Base-by-base conservation (phyloP, 2,329 filamentous ascomycete genomes). In the Lojkania enalia region DNA sequence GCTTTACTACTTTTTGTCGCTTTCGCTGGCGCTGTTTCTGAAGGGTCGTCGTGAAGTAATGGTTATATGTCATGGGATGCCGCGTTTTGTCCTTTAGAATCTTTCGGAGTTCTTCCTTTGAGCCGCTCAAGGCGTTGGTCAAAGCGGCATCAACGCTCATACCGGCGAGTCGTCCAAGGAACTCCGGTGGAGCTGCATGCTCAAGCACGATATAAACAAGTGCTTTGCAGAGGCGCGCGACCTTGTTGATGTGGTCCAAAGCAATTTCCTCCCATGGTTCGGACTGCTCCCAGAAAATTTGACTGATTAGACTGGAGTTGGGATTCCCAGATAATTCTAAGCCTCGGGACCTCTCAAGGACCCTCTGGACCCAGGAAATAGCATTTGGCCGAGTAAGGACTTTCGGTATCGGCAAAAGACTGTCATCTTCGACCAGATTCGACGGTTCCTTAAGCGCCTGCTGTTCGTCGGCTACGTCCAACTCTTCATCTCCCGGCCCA, bases 201-300 rank as follows among this genome's bases (percentile, higher is more conserved):
- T 51, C 20, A 7, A 74, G 54, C 11, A 70, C 61, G 1, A 57
- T 52, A 1, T 58, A 25, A 2, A 77, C 50, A 37, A 77, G 74
- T 3, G 52, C 44, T 21, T 59, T 55, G 31, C 69, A 67, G 0
- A 59, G 53, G 0, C 51, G 35, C 27, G 67, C 61, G 23, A 78
- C 61, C 0, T 47, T 61, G 3, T 63, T 50, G 29, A 76, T 63
- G 41, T 76, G 73, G 0, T 49, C 32, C 2, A 32, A 42, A 2
- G 64, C 70, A 2, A 78, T 71, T 0, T 44, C 20, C 31, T 73
- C 61, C 84, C 82, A 87, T 0, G 75, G 77, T 5, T 53, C 42
- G 0, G 76, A 82, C 45, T 87, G 82, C 35, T 84, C 75, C 15
- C 68, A 67, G 57, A 87, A 87, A 0, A 88, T 60, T 16, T 85